Base-by-base conservation (phyloP, 73 alveolate genomes). In the Effrenium voratum region DNA sequence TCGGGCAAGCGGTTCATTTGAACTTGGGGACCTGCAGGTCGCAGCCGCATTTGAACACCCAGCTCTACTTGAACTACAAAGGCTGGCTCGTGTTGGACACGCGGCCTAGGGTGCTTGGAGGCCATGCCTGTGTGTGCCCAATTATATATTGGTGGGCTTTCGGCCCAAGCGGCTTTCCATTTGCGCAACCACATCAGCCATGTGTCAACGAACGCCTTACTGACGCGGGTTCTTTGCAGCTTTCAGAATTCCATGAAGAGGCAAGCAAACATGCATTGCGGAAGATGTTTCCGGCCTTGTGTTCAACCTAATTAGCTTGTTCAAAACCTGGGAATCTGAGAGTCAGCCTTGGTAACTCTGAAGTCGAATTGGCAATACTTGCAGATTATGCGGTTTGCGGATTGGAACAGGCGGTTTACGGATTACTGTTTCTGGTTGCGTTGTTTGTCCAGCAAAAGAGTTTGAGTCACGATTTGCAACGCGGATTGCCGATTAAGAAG, bases 1-100 rank as follows among this genome's bases (percentile, higher is more conserved):
- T 19, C 73, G 15, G 30, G 30, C 4, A 26, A 2, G 34, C 30
- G 22, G 36, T 5, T 0, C 73, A 16, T 66, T n/a, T 30, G 45
- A 45, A 19, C 34, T 10, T 2, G 50, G 3, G 0, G 44, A 4
- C 12, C 22, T 16, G 5, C 43, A 88, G 95, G 95, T 41, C 95
- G 52, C 95, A 63, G 72, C 95, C 95, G 95, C 95, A 88, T n/a
- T 47, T 88, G 85, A 88, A 88, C 38, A 88, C 95, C 13, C 85
- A 59, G 68, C 95, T 88, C 95, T 88, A 88, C 34, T 66, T 88
- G 95, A 88, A 88, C 52, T 88, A 88, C 95, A 88, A 88, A 63
- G 95, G 95, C 81, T 24, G 36, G 16, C 46, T 22, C 22, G 26
- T 22, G 1, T 24, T 66, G 79, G 44, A 12, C 12, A 12, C 28